A percentile compares a stretch with the other conserved stretches of the same genome.
These are phyloP conservation scores for Trichoderma semiorbis DNA, from an alignment of 2,329 filamentous ascomycete genomes.

Conservation along the genomic window DNA sequence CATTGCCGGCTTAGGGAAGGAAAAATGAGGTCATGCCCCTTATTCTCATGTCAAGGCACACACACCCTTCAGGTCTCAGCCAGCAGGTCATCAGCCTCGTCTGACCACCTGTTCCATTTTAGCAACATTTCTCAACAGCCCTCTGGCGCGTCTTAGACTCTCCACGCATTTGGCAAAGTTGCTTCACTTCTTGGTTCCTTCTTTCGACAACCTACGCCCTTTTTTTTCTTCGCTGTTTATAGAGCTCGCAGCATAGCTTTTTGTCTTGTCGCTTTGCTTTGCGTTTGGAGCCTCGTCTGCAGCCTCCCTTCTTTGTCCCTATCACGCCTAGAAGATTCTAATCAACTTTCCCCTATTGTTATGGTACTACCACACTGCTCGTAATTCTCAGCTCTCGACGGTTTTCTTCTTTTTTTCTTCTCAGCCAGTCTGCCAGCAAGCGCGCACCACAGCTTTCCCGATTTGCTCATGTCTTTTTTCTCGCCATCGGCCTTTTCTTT, in stretches of 20 bases:
- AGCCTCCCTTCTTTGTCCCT: background rate
- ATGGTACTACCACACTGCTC: constrained; percentile 10
- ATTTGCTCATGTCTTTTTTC: constrained; percentile 22
- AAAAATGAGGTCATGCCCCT: constrained; percentile 17
- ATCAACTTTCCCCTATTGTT: background rate
- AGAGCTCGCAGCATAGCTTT: background rate
- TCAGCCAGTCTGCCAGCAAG: constrained; percentile 1
- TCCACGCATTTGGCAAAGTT: background rate
- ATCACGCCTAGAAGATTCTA: background rate
- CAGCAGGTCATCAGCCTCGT: constrained; percentile 19
- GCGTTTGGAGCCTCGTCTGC: background rate
- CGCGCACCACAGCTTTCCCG: background rate
- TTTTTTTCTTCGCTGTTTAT: background rate
- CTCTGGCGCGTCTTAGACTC: background rate
- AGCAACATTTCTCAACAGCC: background rate
- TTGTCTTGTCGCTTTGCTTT: background rate
- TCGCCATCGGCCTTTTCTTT: constrained; percentile 16
- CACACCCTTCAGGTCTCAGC: constrained; percentile 12
- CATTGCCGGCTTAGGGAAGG: background rate
- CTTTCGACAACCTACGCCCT: background rate
- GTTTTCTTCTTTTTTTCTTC: background rate
- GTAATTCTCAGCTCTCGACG: constrained; percentile 1
- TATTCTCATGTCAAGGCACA: constrained; percentile 10
- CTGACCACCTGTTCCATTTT: constrained; percentile 16
- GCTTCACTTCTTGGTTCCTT: background rate